These are phyloP conservation scores for Fusarium guadeloupense DNA, from an alignment of 2,329 filamentous ascomycete genomes.

Conservation along the genomic window DNA sequence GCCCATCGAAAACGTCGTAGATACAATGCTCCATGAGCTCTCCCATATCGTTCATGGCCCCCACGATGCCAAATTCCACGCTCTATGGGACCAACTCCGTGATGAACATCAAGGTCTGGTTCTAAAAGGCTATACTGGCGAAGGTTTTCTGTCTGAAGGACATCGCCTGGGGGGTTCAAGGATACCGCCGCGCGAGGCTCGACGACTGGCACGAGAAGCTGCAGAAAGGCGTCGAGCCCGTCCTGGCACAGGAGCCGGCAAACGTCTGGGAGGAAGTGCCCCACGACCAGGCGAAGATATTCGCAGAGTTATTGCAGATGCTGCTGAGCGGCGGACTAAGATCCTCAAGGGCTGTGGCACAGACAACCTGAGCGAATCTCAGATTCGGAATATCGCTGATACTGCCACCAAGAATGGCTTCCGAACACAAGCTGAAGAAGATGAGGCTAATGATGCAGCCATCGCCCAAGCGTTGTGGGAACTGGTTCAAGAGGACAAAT, in stretches of 20 bases:
- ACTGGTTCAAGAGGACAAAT: slow-evolving; percentile 82
- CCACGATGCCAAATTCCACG: slow-evolving; percentile 84
- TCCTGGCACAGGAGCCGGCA: slow-evolving; percentile 72
- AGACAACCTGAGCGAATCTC: slow-evolving; percentile 70
- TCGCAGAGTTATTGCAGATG: slow-evolving; percentile 75
- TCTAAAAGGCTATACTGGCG: slow-evolving; percentile 87
- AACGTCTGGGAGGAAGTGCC: slow-evolving; percentile 73
- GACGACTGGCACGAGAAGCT: slow-evolving; percentile 75
- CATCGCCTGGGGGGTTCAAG: slow-evolving; percentile 72
- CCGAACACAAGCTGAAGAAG: slow-evolving; percentile 84
- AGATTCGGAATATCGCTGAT: slow-evolving; percentile 71
- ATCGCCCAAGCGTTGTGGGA: slow-evolving; percentile 89
- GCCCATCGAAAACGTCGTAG: slow-evolving; percentile 79
- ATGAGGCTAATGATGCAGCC: slow-evolving; percentile 86
- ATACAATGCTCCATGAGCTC: slow-evolving; percentile 95
- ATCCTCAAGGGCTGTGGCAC: slow-evolving; percentile 80
- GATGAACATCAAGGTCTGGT: slow-evolving; percentile 82
- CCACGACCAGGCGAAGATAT: slow-evolving; percentile 70
- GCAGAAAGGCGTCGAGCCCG: slow-evolving; percentile 74
- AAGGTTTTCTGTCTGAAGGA: slow-evolving; percentile 83
- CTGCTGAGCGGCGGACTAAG: slow-evolving; percentile 73
- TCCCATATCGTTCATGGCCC: slow-evolving; percentile 87
- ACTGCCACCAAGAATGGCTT: slow-evolving; percentile 76
- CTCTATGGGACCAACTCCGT: slow-evolving; percentile 87
- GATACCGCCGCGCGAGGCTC: slow-evolving; percentile 78